Evolutionary conservation across 2,329 filamentous ascomycete genomes (phyloP).

Genomic region (Sarocladium brachiariae): DNA sequence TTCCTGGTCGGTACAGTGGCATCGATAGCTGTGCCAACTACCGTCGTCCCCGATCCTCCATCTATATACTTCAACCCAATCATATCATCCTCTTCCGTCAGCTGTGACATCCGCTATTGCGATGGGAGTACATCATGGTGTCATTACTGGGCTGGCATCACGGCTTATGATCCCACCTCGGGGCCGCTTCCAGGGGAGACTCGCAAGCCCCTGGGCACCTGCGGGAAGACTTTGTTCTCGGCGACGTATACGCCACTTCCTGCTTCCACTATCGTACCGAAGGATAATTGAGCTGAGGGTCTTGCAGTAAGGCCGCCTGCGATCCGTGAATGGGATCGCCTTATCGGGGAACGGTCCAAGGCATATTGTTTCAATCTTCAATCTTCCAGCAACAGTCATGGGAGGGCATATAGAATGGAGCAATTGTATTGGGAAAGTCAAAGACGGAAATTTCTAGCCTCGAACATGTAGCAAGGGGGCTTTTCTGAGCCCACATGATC

Average conservation of each 20-base stretch:
- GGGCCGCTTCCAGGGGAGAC: slow-evolving; percentile 32
- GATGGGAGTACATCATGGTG: slow-evolving; percentile 28
- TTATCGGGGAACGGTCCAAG: too few relatives aligned
- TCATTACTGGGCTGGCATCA: slow-evolving; percentile 32
- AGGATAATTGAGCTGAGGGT: too few relatives aligned
- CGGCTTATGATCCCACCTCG: slow-evolving; percentile 23
- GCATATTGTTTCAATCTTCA: too few relatives aligned
- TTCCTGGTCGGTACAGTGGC: slow-evolving; percentile 2
- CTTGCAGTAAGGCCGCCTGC: too few relatives aligned
- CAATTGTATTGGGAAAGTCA: too few relatives aligned
- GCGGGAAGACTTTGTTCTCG: slow-evolving; percentile 13
- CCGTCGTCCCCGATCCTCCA: neutral
- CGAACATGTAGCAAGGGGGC: too few relatives aligned
- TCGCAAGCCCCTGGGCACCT: slow-evolving; percentile 24
- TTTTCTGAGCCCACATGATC: neutral
- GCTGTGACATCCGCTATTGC: slow-evolving; percentile 31
- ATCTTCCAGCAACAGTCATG: too few relatives aligned
- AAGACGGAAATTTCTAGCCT: too few relatives aligned
- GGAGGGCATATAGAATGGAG: too few relatives aligned
- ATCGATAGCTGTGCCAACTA: neutral
- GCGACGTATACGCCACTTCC: neutral
- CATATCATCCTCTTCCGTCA: slow-evolving; percentile 7
- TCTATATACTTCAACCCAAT: neutral
- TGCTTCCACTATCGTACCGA: neutral
- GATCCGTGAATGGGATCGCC: too few relatives aligned